A percentile compares a stretch with the other conserved stretches of the same genome.
Conservation (phyloP, 768 basidiomycete species). For the Flagelloscypha sp. region DNA sequence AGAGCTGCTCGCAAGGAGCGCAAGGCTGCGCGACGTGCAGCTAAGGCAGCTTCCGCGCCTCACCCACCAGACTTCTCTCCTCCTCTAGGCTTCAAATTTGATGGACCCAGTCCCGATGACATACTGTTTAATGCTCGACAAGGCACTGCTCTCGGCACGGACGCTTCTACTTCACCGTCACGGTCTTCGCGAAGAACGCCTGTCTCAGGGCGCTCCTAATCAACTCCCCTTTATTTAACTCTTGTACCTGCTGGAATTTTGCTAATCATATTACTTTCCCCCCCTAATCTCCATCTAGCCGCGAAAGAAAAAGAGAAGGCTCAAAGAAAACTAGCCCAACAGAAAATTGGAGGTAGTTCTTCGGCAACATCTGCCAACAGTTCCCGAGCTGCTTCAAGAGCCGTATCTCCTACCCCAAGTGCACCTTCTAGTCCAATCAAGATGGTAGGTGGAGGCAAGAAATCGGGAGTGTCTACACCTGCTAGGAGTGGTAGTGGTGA, state of each 20-base stretch:
- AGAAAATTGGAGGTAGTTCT: conserved; percentile 29
- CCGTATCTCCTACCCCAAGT: conserved; percentile 32
- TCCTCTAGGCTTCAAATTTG: conserved; percentile 52
- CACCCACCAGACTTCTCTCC: conserved; percentile 27
- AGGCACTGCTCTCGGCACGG: conserved; percentile 50
- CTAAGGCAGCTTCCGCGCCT: no score
- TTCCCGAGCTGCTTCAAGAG: conserved; percentile 32
- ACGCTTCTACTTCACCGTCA: conserved; percentile 12
- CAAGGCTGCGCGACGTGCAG: no score
- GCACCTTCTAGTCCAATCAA: conserved; percentile 36
- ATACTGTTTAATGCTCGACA: conserved; percentile 72
- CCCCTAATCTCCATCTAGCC: no score
- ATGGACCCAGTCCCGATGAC: conserved; percentile 89
- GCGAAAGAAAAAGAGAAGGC: conserved; percentile 76
- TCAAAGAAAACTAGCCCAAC: conserved; percentile 41
- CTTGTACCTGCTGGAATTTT: conserved; percentile 1
- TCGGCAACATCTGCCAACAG: conserved; percentile 27
- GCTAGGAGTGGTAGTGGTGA: conserved; percentile 29
- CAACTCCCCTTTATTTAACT: not conserved
- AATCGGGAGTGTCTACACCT: conserved; percentile 37
- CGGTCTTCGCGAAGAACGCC: conserved; percentile 10
- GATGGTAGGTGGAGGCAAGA: conserved; percentile 26
- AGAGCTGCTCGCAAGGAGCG: no score
- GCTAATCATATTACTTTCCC: conserved; percentile 32
- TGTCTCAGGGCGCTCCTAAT: no score